phyloP scores from a whole-genome alignment of 83 land plant species.

The Thuja plicata region DNA sequence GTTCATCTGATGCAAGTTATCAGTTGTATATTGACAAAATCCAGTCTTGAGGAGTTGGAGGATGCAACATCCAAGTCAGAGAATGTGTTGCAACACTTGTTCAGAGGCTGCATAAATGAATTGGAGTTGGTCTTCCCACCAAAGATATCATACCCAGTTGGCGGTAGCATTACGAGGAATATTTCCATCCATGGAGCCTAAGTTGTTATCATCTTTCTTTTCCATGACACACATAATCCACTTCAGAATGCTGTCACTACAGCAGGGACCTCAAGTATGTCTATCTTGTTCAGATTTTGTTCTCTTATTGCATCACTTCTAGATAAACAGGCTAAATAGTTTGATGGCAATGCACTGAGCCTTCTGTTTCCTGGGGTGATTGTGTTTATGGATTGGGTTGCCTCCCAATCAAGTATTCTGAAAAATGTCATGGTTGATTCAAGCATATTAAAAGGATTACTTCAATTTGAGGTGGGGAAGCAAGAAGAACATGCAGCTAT shows the following conservation, averaged over 20 bases:
- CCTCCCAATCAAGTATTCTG: conserved; percentile 15
- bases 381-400: conserved; percentile 52
- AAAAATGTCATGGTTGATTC: conserved; percentile 23
- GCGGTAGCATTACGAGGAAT: background rate
- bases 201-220: conserved; percentile 5
- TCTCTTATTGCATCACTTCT: background rate
- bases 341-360: background rate
- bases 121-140: background rate
- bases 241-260: background rate
- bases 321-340: background rate
- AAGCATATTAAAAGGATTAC: conserved; percentile 7
- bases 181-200: background rate
- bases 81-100: background rate
- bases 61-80: conserved; percentile 9
- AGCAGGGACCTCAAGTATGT: background rate
- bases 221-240: background rate
- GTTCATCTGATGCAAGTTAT: conserved; percentile 6
- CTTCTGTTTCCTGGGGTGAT: conserved; percentile 47
- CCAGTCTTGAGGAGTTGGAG: conserved; percentile 4
- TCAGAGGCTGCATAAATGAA: background rate
- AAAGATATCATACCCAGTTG: background rate
- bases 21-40: no score
- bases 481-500: no score
- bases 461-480: no score
- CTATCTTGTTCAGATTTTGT: conserved; percentile 5